Evolutionary conservation across 768 basidiomycete genomes (phyloP).

Genomic region (Suillus discolor): DNA sequence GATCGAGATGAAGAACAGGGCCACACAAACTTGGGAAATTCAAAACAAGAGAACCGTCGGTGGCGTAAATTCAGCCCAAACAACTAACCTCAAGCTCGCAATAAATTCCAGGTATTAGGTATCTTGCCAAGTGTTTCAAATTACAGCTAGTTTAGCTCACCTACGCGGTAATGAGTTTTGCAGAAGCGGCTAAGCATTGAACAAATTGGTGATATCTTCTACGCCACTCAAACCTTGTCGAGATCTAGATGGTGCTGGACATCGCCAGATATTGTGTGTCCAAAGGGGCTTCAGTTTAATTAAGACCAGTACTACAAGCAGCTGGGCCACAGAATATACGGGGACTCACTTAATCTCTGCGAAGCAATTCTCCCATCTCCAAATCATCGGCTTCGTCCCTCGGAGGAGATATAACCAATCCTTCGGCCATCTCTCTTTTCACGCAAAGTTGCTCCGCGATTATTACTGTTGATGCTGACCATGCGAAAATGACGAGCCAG

Average conservation of each 20-base stretch:
- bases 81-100: background rate
- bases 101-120: background rate
- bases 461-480: slow-evolving; percentile 74
- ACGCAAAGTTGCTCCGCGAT: slow-evolving; percentile 92
- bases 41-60: background rate
- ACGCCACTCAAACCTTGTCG: slow-evolving; percentile 3
- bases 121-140: background rate
- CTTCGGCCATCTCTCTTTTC: slow-evolving; percentile 86
- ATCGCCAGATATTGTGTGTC: background rate
- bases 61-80: background rate
- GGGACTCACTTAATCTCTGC: slow-evolving; percentile 60
- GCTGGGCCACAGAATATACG: background rate
- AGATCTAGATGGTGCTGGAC: background rate
- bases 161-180: slow-evolving; percentile 3
- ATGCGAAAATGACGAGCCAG: slow-evolving; percentile 78
- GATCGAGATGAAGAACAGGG: background rate
- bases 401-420: slow-evolving; percentile 55
- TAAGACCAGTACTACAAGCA: background rate
- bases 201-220: slow-evolving; percentile 2
- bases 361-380: slow-evolving; percentile 52
- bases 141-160: background rate
- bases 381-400: slow-evolving; percentile 54
- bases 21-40: slow-evolving; percentile 4
- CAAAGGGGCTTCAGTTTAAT: background rate
- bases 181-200: background rate